These are phyloP conservation scores for Agrocybe praecox DNA, from an alignment of 768 basidiomycete species.

Conservation along the genomic window DNA sequence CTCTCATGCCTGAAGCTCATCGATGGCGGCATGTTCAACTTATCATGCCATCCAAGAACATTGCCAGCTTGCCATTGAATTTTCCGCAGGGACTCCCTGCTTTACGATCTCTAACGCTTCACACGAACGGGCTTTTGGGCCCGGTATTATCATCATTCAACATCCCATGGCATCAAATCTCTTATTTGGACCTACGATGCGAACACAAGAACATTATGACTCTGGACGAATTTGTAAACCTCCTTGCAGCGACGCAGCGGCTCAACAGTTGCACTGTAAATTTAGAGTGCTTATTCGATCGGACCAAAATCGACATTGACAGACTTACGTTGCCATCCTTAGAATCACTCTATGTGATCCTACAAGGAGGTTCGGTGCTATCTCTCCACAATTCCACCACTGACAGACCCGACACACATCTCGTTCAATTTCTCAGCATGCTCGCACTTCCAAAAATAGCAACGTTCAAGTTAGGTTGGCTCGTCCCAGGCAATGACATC, in stretches of 20 bases:
- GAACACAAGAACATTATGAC: constrained; percentile 33
- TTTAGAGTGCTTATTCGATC: constrained; percentile 29
- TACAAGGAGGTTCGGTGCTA: constrained; percentile 26
- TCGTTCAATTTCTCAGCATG: constrained; percentile 32
- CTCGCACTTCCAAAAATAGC: constrained; percentile 31
- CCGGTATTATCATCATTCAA: constrained; percentile 23
- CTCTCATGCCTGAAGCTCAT: constrained; percentile 31
- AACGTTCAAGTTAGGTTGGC: constrained; percentile 37
- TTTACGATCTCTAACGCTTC: constrained; percentile 33
- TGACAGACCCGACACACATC: constrained; percentile 7
- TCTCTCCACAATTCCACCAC: no score
- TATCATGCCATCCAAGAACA: constrained; percentile 28
- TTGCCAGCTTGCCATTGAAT: constrained; percentile 19
- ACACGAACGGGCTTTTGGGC: constrained; percentile 26
- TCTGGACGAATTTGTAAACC: constrained; percentile 35
- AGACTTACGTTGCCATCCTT: constrained; percentile 29
- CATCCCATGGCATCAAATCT: constrained; percentile 44
- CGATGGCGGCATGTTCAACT: constrained; percentile 42
- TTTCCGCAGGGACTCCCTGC: constrained; percentile 24
- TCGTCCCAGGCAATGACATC: constrained; percentile 16
- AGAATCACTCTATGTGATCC: constrained; percentile 32
- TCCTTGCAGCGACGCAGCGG: constrained; percentile 33
- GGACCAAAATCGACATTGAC: neutral
- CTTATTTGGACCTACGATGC: constrained; percentile 36
- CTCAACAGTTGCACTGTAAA: constrained; percentile 34